Evolutionary conservation across 768 basidiomycete genomes (phyloP), one percentile per base, ranked within the genome.

Genomic region (Coprinopsis strossmayeri): DNA sequence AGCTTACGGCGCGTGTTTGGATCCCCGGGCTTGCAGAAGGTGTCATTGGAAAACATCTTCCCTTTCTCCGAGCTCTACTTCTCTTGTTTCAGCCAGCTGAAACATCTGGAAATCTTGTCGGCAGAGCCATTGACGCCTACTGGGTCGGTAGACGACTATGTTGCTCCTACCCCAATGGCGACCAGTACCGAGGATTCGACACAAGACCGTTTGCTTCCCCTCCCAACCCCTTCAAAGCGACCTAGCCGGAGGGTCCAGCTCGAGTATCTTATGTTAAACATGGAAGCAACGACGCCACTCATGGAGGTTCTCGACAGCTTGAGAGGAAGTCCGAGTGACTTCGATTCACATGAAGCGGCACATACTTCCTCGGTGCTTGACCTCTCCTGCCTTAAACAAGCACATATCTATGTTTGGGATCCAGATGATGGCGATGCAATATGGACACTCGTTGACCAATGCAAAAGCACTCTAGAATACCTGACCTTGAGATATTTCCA

Each of bases 381-480:
- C 23, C 23, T 50, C 30, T 50, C 49, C 3, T 5, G 27, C 1
- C 43, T 50, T 13, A 44, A 45, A 24, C 24, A 50, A 28, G 32
- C 25, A 12, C 49, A 50, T 24, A 3, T 50, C 11, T 44, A 45
- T 17, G 43, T 50, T 10, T 50, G 42, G 34, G 25, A 50, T 34
- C 43, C 42, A 11, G 43, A 50, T 20, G 49, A 50, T 20, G 34
- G 42, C 4, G 39, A 50, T 39, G 35, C 23, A 10, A 50, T 50
- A 7, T 50, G 49, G 49, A 9, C 21, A 7, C 23, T 45, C 4
- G 27, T 45, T 15, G 13, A 37, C n/a, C 23, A 25, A 13, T 30
- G 34, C 11, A 20, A 43, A 5, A 26, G 27, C 13, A 28, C 42
- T 1, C 30, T 50, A 15, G 42, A 50, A 30, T 21, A 23, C 5